Base-by-base conservation (phyloP, 805 yeast genomes). In the Ogataea populi-albae region DNA sequence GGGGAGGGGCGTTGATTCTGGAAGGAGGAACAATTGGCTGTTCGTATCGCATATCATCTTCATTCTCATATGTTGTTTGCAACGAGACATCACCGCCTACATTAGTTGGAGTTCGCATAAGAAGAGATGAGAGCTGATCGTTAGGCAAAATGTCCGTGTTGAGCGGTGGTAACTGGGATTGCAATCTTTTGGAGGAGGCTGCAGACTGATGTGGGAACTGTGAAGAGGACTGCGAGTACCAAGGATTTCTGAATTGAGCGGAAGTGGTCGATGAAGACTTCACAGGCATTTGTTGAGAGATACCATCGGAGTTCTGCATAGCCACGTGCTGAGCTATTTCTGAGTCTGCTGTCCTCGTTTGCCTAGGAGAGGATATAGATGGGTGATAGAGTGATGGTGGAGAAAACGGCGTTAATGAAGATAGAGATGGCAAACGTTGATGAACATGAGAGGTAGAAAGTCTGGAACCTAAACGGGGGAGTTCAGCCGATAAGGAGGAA, bases 11-110 rank as follows among this genome's bases (percentile, higher is more conserved):
- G 27, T 54, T 55, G 10, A 52, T 53, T 43, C 65, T 45, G 21
- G 52, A 42, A 3, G 65, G 66, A n/a, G 64, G 64, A 4, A 56
- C 37, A 17, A 56, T 50, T n/a, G 40, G 50, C 16, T 45, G 52
- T 23, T 41, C 49, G 8, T 34, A 41, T 12, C 15, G 34, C 9
- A 26, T 12, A 37, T 37, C 34, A 16, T 37, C 30, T 12, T 37
- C 43, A 20, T 46, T 25, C 32, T 56, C 62, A 32, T 45, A 56
- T 2, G 62, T 57, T 2, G 58, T 55, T 14, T 61, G 55, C 6
- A 57, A 40, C 6, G 49, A 40, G 18, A 45, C 30, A 19, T 45
- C 46, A 31, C 43, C 52, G 7, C 43, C 34, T 8, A 46, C 26
- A 26, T 47, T 49, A 10, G 41, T 21, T 12, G 43, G 43, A 10